Percentiles rank a stretch among this genome's conserved stretches.
Evolutionary conservation across 2,329 filamentous ascomycete genomes (phyloP).

Genomic region (Sarocladium oryzae): DNA sequence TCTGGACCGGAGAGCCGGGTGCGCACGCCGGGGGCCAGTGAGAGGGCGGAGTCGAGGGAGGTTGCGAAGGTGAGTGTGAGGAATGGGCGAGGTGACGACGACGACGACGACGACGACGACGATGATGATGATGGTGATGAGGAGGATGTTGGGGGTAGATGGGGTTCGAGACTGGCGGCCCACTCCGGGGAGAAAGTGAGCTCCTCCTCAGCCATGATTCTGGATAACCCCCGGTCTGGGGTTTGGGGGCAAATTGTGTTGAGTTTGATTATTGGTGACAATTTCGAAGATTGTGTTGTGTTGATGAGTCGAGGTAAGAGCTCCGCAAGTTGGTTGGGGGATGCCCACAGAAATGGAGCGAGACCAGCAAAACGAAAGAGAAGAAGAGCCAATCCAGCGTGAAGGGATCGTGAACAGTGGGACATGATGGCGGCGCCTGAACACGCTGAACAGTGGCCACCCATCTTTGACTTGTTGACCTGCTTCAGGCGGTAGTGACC

Average conservation of each 20-base stretch:
- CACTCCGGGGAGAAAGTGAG: slow-evolving; percentile 27
- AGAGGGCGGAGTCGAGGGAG: slow-evolving; percentile 77
- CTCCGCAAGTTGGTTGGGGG: too few species aligned
- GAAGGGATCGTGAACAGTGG: background rate
- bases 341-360: too few species aligned
- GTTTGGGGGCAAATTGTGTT: too few species aligned
- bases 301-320: background rate
- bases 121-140: slow-evolving; percentile 10
- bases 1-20: slow-evolving; percentile 76
- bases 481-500: too few species aligned
- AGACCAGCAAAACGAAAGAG: too few species aligned
- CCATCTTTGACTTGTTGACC: too few species aligned
- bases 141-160: slow-evolving; percentile 25
- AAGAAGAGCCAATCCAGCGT: background rate
- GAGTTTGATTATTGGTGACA: too few species aligned
- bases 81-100: slow-evolving; percentile 30
- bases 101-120: slow-evolving; percentile 16
- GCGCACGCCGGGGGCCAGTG: slow-evolving; percentile 70
- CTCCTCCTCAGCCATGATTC: slow-evolving; percentile 24
- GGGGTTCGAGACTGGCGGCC: slow-evolving; percentile 25
- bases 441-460: too few species aligned
- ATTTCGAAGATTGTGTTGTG: too few species aligned
- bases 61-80: slow-evolving; percentile 86
- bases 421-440: too few species aligned
- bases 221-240: background rate